Conservation (phyloP, 2,329 filamentous ascomycete species). For the Colletotrichum sp. region DNA sequence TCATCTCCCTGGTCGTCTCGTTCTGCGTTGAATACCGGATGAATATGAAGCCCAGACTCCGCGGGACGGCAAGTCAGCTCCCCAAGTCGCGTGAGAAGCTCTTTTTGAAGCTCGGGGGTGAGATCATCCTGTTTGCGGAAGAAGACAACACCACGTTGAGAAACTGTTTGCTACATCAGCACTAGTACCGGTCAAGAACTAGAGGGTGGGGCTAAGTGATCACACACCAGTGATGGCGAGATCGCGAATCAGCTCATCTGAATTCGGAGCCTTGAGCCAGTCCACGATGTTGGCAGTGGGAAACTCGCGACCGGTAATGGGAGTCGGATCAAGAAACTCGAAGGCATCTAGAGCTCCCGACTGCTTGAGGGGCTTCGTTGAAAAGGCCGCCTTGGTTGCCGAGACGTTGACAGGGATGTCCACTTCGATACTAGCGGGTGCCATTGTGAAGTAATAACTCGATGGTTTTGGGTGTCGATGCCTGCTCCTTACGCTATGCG, state of each 20-base stretch:
- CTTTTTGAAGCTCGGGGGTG: constrained; percentile 63
- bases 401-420: neutral
- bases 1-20: constrained; percentile 56
- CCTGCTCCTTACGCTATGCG: neutral
- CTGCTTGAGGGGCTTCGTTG: constrained; percentile 40
- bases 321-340: constrained; percentile 57
- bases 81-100: constrained; percentile 62
- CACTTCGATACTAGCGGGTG: constrained; percentile 20
- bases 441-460: neutral
- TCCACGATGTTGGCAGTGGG: constrained; percentile 57
- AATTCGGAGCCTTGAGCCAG: constrained; percentile 58
- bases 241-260: constrained; percentile 62
- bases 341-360: constrained; percentile 50
- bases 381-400: constrained; percentile 9
- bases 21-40: constrained; percentile 61
- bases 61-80: constrained; percentile 62
- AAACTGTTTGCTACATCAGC: constrained; percentile 47
- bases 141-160: constrained; percentile 68
- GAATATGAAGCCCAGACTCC: constrained; percentile 63
- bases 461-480: neutral
- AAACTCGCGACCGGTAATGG: constrained; percentile 61
- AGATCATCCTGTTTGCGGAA: constrained; percentile 64
- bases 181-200: neutral
- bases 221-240: constrained; percentile 62
- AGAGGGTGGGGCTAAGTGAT: too few species aligned